Conservation (phyloP, 176 grass and related monocot genomes). For the Bromus sterilis region DNA sequence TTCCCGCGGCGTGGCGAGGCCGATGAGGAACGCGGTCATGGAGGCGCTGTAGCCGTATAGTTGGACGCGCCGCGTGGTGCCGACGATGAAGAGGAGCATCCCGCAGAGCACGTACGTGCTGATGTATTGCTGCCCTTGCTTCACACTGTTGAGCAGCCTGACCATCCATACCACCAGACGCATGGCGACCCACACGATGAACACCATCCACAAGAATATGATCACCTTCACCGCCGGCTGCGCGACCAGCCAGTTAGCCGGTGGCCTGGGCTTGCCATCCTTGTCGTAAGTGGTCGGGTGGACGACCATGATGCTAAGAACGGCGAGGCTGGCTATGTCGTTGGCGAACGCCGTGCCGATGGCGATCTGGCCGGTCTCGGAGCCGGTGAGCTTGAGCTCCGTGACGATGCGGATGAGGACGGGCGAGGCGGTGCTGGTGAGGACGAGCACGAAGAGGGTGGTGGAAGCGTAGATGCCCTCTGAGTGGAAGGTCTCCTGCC, state of each 20-base stretch:
- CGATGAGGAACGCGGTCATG: conserved; percentile 62
- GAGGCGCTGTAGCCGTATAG: conserved; percentile 29
- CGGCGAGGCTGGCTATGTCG: conserved; percentile 47
- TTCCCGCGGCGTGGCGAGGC: conserved; percentile 46
- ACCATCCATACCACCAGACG: not conserved
- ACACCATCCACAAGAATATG: not conserved
- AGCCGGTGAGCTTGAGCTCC: conserved; percentile 68
- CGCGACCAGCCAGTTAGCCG: not conserved
- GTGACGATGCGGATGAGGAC: conserved; percentile 69
- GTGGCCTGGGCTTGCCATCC: not conserved
- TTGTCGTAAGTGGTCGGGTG: not conserved
- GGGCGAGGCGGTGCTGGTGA: conserved; percentile 63
- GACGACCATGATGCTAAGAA: conserved; percentile 3
- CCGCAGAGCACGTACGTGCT: conserved; percentile 32
- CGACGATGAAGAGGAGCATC: conserved; percentile 36
- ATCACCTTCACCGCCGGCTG: not conserved
- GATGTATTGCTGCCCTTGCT: conserved; percentile 32
- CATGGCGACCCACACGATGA: not conserved
- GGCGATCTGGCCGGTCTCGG: conserved; percentile 56
- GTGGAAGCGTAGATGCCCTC: conserved; percentile 26
- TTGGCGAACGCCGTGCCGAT: conserved; percentile 52
- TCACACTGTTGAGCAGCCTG: conserved; percentile 17
- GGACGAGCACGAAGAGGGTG: conserved; percentile 23
- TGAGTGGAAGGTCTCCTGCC: not conserved
- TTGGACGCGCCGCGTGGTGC: conserved; percentile 1